A percentile compares a stretch with the other conserved stretches of the same genome.
Evolutionary conservation across 306 rosid genomes (phyloP).

Genomic region (Castanea sativa): DNA sequence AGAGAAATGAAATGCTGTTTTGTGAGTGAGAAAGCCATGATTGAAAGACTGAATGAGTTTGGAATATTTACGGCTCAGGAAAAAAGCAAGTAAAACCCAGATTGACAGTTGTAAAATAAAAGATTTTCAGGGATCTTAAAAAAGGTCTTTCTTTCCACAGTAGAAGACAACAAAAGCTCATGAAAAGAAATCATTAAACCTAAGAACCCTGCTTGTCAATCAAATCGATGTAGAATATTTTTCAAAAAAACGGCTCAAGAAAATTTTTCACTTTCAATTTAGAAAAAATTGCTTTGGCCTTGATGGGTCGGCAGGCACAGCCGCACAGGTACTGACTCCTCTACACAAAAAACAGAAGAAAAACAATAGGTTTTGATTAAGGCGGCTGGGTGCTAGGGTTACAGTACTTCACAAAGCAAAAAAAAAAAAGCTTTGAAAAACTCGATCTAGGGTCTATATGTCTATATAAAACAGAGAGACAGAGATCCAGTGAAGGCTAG

Average conservation of each 20-base stretch:
- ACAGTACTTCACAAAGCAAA: slow-evolving; percentile 26
- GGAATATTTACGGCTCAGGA: slow-evolving; percentile 29
- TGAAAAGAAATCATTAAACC: slow-evolving; percentile 49
- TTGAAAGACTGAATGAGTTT: slow-evolving; percentile 45
- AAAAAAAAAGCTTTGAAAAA: slow-evolving; percentile 28
- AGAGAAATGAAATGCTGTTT: slow-evolving; percentile 20
- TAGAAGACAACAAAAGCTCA: slow-evolving; percentile 32
- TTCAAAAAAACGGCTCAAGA: slow-evolving; percentile 11
- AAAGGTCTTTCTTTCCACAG: slow-evolving; percentile 20
- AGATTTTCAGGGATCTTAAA: slow-evolving; percentile 38
- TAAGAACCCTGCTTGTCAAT: slow-evolving; percentile 28
- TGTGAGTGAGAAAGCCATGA: slow-evolving; percentile 28
- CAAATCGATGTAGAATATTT: slow-evolving; percentile 30
- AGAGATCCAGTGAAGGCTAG: slow-evolving; percentile 2
- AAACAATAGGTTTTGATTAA: slow-evolving; percentile 10
- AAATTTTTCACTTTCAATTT: too few species aligned
- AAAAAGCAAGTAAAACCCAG: slow-evolving; percentile 51
- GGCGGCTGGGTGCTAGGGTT: slow-evolving; percentile 84
- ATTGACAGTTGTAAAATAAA: slow-evolving; percentile 43
- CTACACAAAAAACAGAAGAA: slow-evolving; percentile 20
- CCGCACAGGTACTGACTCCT: slow-evolving; percentile 20
- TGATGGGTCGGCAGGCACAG: slow-evolving; percentile 25
- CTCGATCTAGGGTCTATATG: slow-evolving; percentile 6
- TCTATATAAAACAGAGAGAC: too few species aligned
- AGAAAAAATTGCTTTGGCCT: neutral